Base-by-base conservation (phyloP, 768 basidiomycete species). In the Agrocybe praecox region DNA sequence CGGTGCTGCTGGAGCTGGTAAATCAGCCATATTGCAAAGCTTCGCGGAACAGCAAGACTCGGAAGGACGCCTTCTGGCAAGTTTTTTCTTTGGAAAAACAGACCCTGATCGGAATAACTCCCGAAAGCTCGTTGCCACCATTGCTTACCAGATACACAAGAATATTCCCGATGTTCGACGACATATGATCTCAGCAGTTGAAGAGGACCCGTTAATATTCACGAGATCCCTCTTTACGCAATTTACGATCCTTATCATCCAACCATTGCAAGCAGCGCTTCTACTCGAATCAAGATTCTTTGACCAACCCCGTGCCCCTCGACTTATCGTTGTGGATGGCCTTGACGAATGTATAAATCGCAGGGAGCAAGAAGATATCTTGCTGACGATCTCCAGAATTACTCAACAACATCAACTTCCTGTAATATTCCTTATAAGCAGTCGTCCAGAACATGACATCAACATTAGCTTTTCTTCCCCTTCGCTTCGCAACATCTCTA, bases 1-100 rank as follows among this genome's bases (percentile, higher is more conserved):
- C 29, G 64, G 64, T 6, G 45, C 55, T 2, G 64, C 55, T 2
- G 64, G 64, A 9, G 48, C 49, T 26, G 64, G 64, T 10, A 65
- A 65, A 49, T 61, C 64, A 1, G 51, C 62, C 17, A 56, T 61
- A 8, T 50, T 55, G 7, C 62, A 64, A 26, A 54, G 36, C 2
- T 43, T 65, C 17, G 58, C 61, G 19, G 56, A 60, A 17, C 14
- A 29, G 19, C 55, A 46, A 34, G 18, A 19, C 14, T 43, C 46
- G 22, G 18, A 14, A 0, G 48, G 44, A 1, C 26, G 12, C 22
- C 45, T 60, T 14, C 51, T 46, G 2, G 63, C 52, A n/a, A 47
- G 50, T 19, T 62, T 65, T 45, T 65, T 40, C 58, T 46, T 65
- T 53, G 57, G 46, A 15, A 29, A 56, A 14, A 24, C 26, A 6